Evolutionary conservation across 768 basidiomycete species (phyloP), one percentile per base, ranked within the genome.

Genomic region (Mycena indigotica): DNA sequence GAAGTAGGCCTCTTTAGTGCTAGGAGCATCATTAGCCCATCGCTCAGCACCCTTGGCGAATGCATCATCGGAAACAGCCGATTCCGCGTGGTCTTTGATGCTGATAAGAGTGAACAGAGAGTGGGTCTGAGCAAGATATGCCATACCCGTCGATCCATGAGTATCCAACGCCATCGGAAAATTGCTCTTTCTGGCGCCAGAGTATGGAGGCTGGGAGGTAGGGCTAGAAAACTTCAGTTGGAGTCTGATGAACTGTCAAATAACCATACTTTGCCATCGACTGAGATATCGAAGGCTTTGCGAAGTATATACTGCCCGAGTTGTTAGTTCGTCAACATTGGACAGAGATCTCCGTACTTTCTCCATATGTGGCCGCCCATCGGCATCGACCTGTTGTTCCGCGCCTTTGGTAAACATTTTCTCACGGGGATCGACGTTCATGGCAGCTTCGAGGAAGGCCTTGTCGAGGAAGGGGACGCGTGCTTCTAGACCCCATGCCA

Each of bases 401-500:
- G 77, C 60, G n/a, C 92, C 93, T 72, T 95, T 98, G 66, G 68
- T 79, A 77, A 98, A 98, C 81, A 84, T 85, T 73, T 99, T 99
- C 57, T 89, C 82, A 67, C 86, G 83, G 2, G 97, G 83, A 63
- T 95, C 87, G 65, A 95, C 75, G 75, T 88, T 89, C 93, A 99
- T 93, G 1, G 95, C 82, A 21, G 90, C 90, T 53, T 98, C 94
- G 52, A 99, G 79, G 84, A 99, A 99, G 16, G 84, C 77, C 76
- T 95, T 96, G 80, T 99, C 97, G 54, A 99, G 85, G 86, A 99
- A 99, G 13, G 97, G 97, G 4, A 99, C 97, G 48, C 97, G 93
- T 2, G 95, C 95, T 72, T 99, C 97, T 46, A 99, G 85, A 61
- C 97, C 97, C 95, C 96, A 99, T 1, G 97, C 97, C 97, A 99